Base-by-base conservation (phyloP, 352 stramenopile species). In the Pythium chondricola region DNA sequence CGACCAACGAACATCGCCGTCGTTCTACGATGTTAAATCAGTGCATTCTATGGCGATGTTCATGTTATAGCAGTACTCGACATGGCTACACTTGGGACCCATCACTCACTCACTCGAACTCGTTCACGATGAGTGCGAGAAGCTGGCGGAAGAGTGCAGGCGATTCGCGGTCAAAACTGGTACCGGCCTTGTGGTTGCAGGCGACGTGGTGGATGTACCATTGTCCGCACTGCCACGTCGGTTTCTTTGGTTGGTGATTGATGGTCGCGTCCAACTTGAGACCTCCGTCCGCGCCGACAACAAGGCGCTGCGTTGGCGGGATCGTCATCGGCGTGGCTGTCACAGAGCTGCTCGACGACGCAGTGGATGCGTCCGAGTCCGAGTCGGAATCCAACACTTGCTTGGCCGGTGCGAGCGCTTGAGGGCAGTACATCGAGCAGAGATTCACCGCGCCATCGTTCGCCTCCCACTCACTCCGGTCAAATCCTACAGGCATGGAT, bases 361-460 rank as follows among this genome's bases (percentile, higher is more conserved):
- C 51, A 21, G 42, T 52, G 6, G 43, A 59, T 2, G 20, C 29
- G 22, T 57, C 41, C 41, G 40, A 46, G 24, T 50, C 30, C 16
- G 30, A 32, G 6, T 39, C 21, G 1, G 16, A 9, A 4, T 25
- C 17, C 20, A 10, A 30, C 5, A n/a, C n/a, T n/a, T n/a, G n/a
- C n/a, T 40, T 33, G 5, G 24, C 14, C 11, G n/a, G 17, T 31
- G 6, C 2, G 20, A 53, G n/a, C 20, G 21, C 35, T n/a, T 52
- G 24, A 20, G 50, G 50, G 16, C 33, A 41, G 18, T 80, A 43
- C 77, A 87, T 86, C 20, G 77, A 87, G 18, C 66, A 65, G 40
- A 85, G 79, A 52, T 89, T 89, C 18, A 89, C 74, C 0, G 70
- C 67, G 11, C 77, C 77, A 22, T 88, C 77, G 25, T 86, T 88